These are phyloP conservation scores for Lactifluus volemus DNA, from an alignment of 768 basidiomycete species.

Conservation along the genomic window DNA sequence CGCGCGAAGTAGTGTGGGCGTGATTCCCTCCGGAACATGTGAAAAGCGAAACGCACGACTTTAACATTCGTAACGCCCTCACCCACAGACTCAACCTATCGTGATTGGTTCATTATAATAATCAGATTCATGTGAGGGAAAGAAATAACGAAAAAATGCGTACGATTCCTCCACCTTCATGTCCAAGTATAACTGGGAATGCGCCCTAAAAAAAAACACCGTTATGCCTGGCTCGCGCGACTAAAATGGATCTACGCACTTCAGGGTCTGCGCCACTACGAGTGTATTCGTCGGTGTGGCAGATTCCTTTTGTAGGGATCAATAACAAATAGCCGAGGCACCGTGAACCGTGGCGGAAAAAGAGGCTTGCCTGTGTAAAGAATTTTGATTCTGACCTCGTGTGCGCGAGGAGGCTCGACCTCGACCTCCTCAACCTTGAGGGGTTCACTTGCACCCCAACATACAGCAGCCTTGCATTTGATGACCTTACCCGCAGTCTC, in stretches of 20 bases:
- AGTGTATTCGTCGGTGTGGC: constrained; percentile 97
- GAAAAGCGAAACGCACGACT: constrained; percentile 31
- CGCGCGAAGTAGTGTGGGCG: neutral
- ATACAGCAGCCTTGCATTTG: constrained; percentile 88
- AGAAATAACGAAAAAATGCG: constrained; percentile 25
- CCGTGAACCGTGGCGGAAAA: no score
- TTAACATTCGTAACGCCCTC: constrained; percentile 83
- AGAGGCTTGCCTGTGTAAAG: constrained; percentile 68
- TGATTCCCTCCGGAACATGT: neutral
- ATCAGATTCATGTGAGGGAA: neutral
- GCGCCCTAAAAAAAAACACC: constrained; percentile 39
- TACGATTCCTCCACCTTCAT: constrained; percentile 89
- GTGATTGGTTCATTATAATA: neutral
- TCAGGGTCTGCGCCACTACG: constrained; percentile 94
- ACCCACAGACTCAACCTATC: constrained; percentile 91
- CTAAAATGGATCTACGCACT: constrained; percentile 32
- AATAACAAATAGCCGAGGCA: neutral
- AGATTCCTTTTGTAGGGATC: constrained; percentile 51
- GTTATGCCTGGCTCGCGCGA: neutral
- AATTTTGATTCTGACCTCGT: constrained; percentile 92
- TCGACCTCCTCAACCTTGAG: constrained; percentile 88
- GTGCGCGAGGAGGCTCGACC: constrained; percentile 81
- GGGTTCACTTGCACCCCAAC: constrained; percentile 86
- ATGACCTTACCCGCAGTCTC: constrained; percentile 66
- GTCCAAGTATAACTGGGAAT: constrained; percentile 90